Evolutionary conservation across 2,329 filamentous ascomycete genomes (phyloP), one percentile per base, ranked within the genome.

Genomic region (Lecanoromycetidae sp.): DNA sequence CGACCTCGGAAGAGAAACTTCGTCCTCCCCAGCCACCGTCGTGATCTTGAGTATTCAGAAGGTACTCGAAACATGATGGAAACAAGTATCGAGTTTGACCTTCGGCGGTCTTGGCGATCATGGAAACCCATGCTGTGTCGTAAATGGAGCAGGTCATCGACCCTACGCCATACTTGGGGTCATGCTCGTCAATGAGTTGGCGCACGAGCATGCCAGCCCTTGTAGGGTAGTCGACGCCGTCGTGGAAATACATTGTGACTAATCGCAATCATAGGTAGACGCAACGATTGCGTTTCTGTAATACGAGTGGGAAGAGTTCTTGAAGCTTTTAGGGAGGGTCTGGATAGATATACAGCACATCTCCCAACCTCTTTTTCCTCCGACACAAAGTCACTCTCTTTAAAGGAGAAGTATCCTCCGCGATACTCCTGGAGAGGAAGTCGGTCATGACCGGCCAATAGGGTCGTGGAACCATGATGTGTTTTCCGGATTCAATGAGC

Each of bases 1-100:
- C 64, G 29, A 61, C 56, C 17, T 61, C 56, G 6, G 46, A 52
- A 15, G 32, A 43, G 13, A 26, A 44, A 3, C 6, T 20, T n/a
- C 23, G 32, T 20, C 23, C 27, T 17, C 15, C 23, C 50, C 50
- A 52, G n/a, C 46, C 46, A 19, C 50, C 50, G 36, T 52, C 46
- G 22, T 42, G 35, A 12, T 49, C 33, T 30, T 52, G 50, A n/a
- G 35, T 33, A 6, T 19, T 38, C 8, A 52, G 36, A 7, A 52
- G 37, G 30, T 52, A 42, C 7, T 49, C 46, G 33, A 52, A 51
- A 15, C 27, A 23, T 10, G 26, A 32, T 22, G 49, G 49, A 30
- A 48, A 51, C 10, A 51, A 20, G 32, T 36, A 48, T n/a, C 23
- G 20, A 5, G 19, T 34, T 27, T 33, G 38, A 9, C 49, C 49